Base-by-base conservation (phyloP, 441 rosid genomes). In the Metrosideros polymorpha region DNA sequence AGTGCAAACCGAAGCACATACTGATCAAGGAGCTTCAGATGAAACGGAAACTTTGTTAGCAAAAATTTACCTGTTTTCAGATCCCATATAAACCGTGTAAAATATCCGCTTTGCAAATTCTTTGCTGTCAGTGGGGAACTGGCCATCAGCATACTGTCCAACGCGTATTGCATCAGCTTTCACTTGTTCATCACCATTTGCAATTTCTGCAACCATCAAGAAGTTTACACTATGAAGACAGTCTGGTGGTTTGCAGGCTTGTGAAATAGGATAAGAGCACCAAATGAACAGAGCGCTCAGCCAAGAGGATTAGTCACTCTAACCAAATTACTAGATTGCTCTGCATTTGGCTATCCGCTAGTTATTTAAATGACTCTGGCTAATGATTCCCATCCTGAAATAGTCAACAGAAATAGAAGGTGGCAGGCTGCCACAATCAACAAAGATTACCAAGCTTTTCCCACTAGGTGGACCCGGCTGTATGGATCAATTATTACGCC, bases 61-160 rank as follows among this genome's bases (percentile, higher is more conserved):
- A 77, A 66, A 63, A 82, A 86, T 90, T 86, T 85, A 97, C 99
- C 99, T 97, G 92, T 97, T 97, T 91, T 97, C 99, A 87, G 99
- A 89, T 7, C 99, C 99, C 99, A 97, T 97, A 90, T 89, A 97
- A 49, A 97, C 97, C 10, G 99, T 97, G 91, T 95, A 97, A 89
- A 97, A 96, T 92, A 97, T 88, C 47, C 99, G 94, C 87, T 91
- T 95, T 49, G 99, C 98, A 88, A 97, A 95, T 93, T 96, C 99
- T 92, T 91, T 96, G 93, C 96, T 94, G 87, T 95, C 98, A n/a
- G 94, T 92, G 42, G 99, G 99, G 92, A 91, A 95, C 84, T 92
- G 90, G 75, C 98, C 98, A 90, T 93, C 89, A 24, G 89, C 79
- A 84, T 96, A 96, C 86, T 89, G 91, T 83, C 99, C 99, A 75